These are phyloP conservation scores for Cystoderma amianthinum DNA, from an alignment of 768 basidiomycete genomes.

Conservation along the genomic window DNA sequence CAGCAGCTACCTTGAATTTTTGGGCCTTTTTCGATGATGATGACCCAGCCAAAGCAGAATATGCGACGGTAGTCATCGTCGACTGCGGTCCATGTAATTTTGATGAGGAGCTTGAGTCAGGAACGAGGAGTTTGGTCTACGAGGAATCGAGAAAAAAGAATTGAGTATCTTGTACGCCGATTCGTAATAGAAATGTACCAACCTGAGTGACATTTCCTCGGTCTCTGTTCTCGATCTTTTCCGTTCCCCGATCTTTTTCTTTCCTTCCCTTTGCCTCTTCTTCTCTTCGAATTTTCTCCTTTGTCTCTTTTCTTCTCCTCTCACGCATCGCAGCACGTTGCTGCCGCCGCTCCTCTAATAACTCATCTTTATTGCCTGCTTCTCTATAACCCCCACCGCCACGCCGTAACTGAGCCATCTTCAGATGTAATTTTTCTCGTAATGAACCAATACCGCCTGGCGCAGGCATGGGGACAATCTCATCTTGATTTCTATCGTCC, in stretches of 20 bases:
- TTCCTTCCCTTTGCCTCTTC: constrained; percentile 49
- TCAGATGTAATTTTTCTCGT: constrained; percentile 68
- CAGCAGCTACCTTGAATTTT: constrained; percentile 64
- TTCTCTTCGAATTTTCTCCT: constrained; percentile 69
- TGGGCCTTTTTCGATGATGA: constrained; percentile 43
- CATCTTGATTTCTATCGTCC: constrained; percentile 11
- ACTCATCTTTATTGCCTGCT: constrained; percentile 66
- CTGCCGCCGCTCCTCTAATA: constrained; percentile 72
- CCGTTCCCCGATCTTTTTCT: constrained; percentile 42
- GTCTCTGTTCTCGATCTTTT: constrained; percentile 27
- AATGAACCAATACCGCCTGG: constrained; percentile 56
- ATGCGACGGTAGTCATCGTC: constrained; percentile 59
- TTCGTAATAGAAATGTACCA: constrained; percentile 8
- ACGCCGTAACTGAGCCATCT: constrained; percentile 63
- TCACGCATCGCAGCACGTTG: constrained; percentile 83
- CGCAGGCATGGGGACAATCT: constrained; percentile 58
- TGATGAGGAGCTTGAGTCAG: constrained; percentile 31
- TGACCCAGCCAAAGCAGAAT: constrained; percentile 52
- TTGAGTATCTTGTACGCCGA: no score
- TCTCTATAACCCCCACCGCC: constrained; percentile 19
- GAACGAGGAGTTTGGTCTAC: constrained; percentile 69
- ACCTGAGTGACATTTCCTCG: constrained; percentile 52
- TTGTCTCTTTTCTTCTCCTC: constrained; percentile 77
- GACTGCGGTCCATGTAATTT: constrained; percentile 26
- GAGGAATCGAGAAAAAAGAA: no score